These are phyloP conservation scores for Orbilia brochopaga DNA, from an alignment of 2,329 filamentous ascomycete genomes.

Conservation along the genomic window DNA sequence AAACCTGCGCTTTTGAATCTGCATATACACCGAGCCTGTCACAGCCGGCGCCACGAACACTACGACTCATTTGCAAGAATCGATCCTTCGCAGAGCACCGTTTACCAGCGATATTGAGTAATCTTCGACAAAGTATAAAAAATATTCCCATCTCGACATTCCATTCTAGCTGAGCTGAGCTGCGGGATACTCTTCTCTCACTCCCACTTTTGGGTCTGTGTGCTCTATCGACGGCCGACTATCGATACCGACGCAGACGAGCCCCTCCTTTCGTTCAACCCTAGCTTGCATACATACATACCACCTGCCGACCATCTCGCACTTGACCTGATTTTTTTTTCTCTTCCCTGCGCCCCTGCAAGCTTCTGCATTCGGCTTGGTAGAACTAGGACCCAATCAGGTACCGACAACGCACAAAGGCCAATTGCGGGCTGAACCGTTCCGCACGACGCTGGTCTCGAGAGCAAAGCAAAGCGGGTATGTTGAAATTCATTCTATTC, in stretches of 20 bases:
- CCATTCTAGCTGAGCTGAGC: background rate
- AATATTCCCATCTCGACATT: background rate
- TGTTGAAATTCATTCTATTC: constrained; percentile 40
- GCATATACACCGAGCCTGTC: background rate
- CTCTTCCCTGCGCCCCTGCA: constrained; percentile 30
- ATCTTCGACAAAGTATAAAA: background rate
- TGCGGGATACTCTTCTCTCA: too few species aligned
- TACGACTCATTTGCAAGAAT: background rate
- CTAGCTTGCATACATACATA: constrained; percentile 44
- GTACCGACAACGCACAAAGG: constrained; percentile 52
- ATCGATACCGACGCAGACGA: constrained; percentile 49
- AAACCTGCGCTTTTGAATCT: background rate
- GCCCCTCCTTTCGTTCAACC: constrained; percentile 40
- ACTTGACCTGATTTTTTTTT: constrained; percentile 49
- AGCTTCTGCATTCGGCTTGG: constrained; percentile 50
- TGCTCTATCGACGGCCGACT: constrained; percentile 8
- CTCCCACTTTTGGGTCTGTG: background rate
- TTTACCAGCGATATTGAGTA: background rate
- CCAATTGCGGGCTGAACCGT: constrained; percentile 51
- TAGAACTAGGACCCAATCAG: constrained; percentile 50
- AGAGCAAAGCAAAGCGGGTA: constrained; percentile 39
- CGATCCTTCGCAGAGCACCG: background rate
- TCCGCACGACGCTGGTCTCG: constrained; percentile 47
- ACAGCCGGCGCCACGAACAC: background rate
- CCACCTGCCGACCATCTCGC: constrained; percentile 49